These are phyloP conservation scores for Trichopus zeylanicus DNA, from an alignment of 116 monocot species.

Conservation along the genomic window DNA sequence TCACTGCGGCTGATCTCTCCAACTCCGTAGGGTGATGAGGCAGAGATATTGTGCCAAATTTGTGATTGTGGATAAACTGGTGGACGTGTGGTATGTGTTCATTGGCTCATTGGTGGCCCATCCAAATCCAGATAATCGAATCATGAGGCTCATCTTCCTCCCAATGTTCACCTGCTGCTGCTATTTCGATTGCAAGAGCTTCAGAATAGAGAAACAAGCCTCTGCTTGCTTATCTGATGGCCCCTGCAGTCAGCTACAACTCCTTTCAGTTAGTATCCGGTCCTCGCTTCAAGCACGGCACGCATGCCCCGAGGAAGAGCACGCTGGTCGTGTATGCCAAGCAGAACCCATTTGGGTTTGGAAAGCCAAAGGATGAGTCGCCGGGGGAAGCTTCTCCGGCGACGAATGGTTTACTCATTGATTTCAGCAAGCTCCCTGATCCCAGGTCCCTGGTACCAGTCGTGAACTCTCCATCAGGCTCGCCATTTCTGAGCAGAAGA, in stretches of 20 bases:
- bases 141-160: too few relatives aligned
- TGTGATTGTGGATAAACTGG: too few relatives aligned
- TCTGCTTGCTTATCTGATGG: conserved; percentile 45
- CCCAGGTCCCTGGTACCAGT: conserved; percentile 47
- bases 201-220: too few relatives aligned
- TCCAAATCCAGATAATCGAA: not conserved
- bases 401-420: conserved; percentile 21
- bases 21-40: too few relatives aligned
- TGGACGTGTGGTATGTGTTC: not conserved
- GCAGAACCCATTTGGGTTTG: conserved; percentile 21
- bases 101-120: not conserved
- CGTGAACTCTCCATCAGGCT: conserved; percentile 21
- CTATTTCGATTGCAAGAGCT: too few relatives aligned
- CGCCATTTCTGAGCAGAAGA: conserved; percentile 39
- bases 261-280: conserved; percentile 37
- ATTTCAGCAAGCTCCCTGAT: conserved; percentile 11
- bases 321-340: conserved; percentile 19
- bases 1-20: too few relatives aligned
- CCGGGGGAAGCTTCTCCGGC: not conserved
- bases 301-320: not conserved
- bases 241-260: conserved; percentile 73
- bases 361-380: conserved; percentile 2
- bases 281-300: conserved; percentile 8
- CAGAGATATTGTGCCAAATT: too few relatives aligned
- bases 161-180: too few relatives aligned